Conservation (phyloP, 2,329 filamentous ascomycete genomes). For the Ophioceras dolichostomum region DNA sequence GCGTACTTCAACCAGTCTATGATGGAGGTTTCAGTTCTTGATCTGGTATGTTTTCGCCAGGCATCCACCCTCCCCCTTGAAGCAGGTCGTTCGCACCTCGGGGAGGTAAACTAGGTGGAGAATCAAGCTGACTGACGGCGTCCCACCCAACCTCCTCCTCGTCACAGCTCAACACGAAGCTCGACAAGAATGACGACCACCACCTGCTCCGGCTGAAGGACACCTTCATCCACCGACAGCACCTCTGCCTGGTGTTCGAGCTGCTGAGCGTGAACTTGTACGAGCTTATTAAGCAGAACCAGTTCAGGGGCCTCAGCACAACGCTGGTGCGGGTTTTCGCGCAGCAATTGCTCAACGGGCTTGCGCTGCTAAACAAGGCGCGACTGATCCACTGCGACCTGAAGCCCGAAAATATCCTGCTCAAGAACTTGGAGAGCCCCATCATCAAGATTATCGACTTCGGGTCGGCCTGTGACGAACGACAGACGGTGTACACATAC, state of each 20-base stretch:
- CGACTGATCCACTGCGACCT: conserved; percentile 95
- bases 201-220: conserved; percentile 90
- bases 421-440: conserved; percentile 96
- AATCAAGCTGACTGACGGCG: too few relatives aligned
- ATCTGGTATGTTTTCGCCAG: conserved; percentile 51
- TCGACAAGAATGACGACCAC: conserved; percentile 98
- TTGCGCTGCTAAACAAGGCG: conserved; percentile 89
- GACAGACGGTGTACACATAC: conserved; percentile 97
- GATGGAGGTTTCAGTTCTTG: conserved; percentile 99
- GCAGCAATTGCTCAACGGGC: conserved; percentile 85
- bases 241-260: conserved; percentile 94
- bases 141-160: background rate
- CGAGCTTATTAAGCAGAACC: conserved; percentile 98
- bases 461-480: conserved; percentile 93
- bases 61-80: too few relatives aligned
- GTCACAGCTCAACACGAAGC: conserved; percentile 80
- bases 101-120: too few relatives aligned
- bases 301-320: conserved; percentile 93
- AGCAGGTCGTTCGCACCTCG: too few relatives aligned
- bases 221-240: conserved; percentile 95
- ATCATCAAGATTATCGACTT: conserved; percentile 99
- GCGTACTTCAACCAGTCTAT: conserved; percentile 99
- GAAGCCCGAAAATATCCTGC: conserved; percentile 93
- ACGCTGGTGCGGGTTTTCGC: conserved; percentile 95
- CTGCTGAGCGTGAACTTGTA: conserved; percentile 94